These are phyloP conservation scores for Capsella bursapastoris DNA, from an alignment of 345 rosid genomes.

Conservation along the genomic window DNA sequence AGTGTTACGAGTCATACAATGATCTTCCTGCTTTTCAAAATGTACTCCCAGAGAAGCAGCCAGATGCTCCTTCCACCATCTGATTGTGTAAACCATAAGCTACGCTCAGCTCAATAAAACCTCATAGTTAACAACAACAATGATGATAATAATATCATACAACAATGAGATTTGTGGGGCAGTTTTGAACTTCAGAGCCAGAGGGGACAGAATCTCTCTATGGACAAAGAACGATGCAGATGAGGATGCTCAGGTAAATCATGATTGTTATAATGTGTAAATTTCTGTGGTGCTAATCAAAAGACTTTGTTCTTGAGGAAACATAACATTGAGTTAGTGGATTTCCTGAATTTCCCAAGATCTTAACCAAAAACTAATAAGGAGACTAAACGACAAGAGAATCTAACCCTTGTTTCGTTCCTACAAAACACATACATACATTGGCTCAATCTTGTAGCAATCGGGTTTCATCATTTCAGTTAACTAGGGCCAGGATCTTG, in stretches of 20 bases:
- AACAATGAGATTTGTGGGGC: conserved; percentile 94
- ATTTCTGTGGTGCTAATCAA: background rate
- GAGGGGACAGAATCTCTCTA: conserved; percentile 68
- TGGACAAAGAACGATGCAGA: conserved; percentile 95
- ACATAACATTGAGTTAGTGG: conserved; percentile 25
- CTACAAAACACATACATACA: background rate
- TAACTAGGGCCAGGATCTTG: background rate
- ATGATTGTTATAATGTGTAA: background rate
- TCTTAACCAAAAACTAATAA: background rate
- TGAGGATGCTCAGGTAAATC: conserved; percentile 75
- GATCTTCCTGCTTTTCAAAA: conserved; percentile 53
- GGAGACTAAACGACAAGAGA: conserved; percentile 6
- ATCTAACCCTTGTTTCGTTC: background rate
- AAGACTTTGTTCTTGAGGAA: background rate
- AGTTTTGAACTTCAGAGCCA: conserved; percentile 71
- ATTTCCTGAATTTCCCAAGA: background rate
- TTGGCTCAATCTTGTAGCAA: background rate
- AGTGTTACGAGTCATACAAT: conserved; percentile 62
- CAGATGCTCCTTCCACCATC: conserved; percentile 46
- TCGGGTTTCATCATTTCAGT: background rate
- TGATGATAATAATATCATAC: background rate
- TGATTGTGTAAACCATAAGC: conserved; percentile 29
- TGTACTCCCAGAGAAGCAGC: conserved; percentile 49
- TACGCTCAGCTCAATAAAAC: conserved; percentile 22
- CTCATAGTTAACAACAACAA: background rate